Evolutionary conservation across 495 filamentous ascomycete genomes (phyloP).

Genomic region (Sordaria brevicollis): DNA sequence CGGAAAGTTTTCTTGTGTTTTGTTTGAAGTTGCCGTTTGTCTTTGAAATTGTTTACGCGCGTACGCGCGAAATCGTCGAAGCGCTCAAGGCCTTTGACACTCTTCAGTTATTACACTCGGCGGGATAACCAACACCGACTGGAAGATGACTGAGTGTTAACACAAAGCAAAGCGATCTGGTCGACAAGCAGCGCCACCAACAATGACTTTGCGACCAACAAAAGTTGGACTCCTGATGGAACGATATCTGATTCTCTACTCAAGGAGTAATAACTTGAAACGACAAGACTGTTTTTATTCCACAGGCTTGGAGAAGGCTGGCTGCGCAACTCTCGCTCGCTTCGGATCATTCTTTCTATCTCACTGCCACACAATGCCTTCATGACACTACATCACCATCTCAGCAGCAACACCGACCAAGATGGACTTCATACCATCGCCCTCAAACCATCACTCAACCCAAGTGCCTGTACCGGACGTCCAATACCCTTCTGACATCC

Average conservation of each 20-base stretch:
- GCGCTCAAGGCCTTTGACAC: neutral
- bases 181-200: neutral
- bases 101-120: neutral
- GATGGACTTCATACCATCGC: constrained; percentile 18
- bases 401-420: neutral
- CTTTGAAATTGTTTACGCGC: neutral
- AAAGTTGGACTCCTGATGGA: neutral
- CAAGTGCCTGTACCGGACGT: neutral
- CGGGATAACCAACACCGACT: neutral
- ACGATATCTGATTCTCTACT: neutral
- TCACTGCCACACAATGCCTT: neutral
- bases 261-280: neutral
- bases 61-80: neutral
- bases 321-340: neutral
- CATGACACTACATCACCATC: neutral
- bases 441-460: neutral
- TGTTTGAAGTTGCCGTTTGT: neutral
- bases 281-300: neutral
- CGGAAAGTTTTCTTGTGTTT: neutral
- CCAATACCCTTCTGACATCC: neutral
- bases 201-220: neutral
- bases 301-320: neutral
- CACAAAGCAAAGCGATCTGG: neutral
- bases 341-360: neutral
- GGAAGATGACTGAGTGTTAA: neutral